Evolutionary conservation across 257 asterid species (phyloP), one percentile per base, ranked within the genome.

Genomic region (Vinca minor): DNA sequence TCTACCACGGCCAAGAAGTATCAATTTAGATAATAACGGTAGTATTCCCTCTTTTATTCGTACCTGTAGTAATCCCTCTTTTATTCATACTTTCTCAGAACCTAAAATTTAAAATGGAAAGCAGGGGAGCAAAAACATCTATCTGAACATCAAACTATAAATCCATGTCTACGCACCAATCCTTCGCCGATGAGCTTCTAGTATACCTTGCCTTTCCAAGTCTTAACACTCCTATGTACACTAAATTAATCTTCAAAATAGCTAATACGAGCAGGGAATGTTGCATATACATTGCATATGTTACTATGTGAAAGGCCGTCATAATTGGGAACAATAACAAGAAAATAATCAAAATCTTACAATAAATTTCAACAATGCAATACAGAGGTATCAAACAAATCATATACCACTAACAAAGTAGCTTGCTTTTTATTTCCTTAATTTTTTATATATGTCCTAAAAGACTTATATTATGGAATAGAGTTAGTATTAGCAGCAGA

Each of bases 21-120:
- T 39, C n/a, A 1, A 1, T 4, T 13, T 1, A 4, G 42, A 42
- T 12, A 29, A 28, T n/a, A n/a, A n/a, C n/a, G n/a, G n/a, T n/a
- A n/a, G n/a, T n/a, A n/a, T n/a, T n/a, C n/a, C n/a, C n/a, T n/a
- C n/a, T n/a, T n/a, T n/a, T n/a, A n/a, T n/a, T n/a, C n/a, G 26
- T 11, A 23, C 17, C 38, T 5, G 34, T 5, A 63, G 4, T 17
- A 29, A 23, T 26, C 35, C 50, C 13, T 6, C 8, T 3, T 35
- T 15, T 32, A 50, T 11, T 34, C 17, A 42, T 42, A 45, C 5
- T 28, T 44, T 26, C 26, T 12, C 32, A 35, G 18, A 10, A 47
- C 57, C 67, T 46, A 31, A 63, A n/a, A 32, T 12, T 63, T 46
- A 5, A 46, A 64, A 48, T 48, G 47, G 57, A 12, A 35, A 34